Conservation (phyloP, 371 early-diverging fungal species). For the Saksenaea vasiformis region DNA sequence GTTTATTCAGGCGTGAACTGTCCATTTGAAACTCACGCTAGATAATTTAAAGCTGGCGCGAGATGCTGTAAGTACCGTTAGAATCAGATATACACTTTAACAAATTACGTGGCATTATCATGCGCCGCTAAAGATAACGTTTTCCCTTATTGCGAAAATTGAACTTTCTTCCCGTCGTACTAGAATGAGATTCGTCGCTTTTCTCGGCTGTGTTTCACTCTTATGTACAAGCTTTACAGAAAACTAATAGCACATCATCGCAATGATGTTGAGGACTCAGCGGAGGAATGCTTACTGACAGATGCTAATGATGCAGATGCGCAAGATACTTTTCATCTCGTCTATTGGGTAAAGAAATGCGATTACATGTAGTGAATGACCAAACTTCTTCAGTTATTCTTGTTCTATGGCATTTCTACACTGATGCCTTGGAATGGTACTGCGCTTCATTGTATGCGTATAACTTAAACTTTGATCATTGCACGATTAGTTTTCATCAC, state of each 20-base stretch:
- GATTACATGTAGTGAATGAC: background rate
- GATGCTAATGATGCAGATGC: background rate
- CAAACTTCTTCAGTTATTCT: background rate
- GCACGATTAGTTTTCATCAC: conserved; percentile 55
- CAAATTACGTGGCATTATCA: too few species aligned
- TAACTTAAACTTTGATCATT: background rate
- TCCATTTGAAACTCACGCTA: too few species aligned
- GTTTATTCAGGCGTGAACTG: too few species aligned
- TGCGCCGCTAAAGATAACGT: too few species aligned
- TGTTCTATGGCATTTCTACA: background rate
- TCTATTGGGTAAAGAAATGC: background rate
- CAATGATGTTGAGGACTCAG: background rate
- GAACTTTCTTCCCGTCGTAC: too few species aligned
- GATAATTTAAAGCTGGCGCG: too few species aligned
- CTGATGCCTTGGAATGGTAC: background rate
- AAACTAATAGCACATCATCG: background rate
- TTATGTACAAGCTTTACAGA: background rate
- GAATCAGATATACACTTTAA: too few species aligned
- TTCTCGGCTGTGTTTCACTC: background rate
- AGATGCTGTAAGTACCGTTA: too few species aligned
- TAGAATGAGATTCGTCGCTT: too few species aligned
- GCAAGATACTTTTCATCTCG: background rate
- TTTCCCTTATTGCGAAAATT: too few species aligned
- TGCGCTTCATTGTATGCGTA: background rate
- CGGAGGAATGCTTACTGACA: background rate